phyloP scores from a whole-genome alignment of 352 stramenopile species.

The Globisporangium perplexum region DNA sequence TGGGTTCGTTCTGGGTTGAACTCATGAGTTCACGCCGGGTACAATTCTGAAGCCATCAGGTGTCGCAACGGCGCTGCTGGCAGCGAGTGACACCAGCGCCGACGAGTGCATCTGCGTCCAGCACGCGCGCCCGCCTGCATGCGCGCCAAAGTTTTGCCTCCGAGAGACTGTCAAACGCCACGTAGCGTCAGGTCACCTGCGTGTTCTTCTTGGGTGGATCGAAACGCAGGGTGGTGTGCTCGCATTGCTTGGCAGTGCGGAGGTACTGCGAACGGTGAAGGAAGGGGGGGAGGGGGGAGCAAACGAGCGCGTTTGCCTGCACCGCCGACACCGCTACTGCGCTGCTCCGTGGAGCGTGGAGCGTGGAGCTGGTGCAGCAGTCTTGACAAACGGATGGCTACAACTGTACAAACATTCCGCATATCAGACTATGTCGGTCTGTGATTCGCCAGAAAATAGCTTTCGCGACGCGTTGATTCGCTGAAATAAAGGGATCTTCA shows the following conservation, averaged over 20 bases:
- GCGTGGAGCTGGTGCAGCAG: too few relatives aligned
- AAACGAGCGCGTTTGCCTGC: too few relatives aligned
- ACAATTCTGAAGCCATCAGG: constrained; percentile 1
- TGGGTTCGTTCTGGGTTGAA: neutral
- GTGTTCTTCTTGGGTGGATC: neutral
- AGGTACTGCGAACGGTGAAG: too few relatives aligned
- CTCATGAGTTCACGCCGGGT: neutral
- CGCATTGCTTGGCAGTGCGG: neutral
- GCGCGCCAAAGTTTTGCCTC: neutral
- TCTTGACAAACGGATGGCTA: neutral
- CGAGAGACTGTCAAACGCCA: neutral
- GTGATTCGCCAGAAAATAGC: neutral
- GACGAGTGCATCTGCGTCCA: neutral
- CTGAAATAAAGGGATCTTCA: neutral
- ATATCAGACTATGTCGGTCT: neutral
- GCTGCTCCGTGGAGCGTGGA: too few relatives aligned
- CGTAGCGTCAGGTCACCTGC: neutral
- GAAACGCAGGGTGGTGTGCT: neutral
- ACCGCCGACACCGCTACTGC: too few relatives aligned
- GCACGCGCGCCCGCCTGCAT: neutral
- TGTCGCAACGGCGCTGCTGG: neutral
- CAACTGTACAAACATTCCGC: neutral
- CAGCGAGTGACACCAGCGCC: neutral
- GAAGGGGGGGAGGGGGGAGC: too few relatives aligned
- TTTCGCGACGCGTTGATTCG: neutral